Evolutionary conservation across 1,284 basidiomycete species (phyloP).

Genomic region (Ustilago shanxiensis): DNA sequence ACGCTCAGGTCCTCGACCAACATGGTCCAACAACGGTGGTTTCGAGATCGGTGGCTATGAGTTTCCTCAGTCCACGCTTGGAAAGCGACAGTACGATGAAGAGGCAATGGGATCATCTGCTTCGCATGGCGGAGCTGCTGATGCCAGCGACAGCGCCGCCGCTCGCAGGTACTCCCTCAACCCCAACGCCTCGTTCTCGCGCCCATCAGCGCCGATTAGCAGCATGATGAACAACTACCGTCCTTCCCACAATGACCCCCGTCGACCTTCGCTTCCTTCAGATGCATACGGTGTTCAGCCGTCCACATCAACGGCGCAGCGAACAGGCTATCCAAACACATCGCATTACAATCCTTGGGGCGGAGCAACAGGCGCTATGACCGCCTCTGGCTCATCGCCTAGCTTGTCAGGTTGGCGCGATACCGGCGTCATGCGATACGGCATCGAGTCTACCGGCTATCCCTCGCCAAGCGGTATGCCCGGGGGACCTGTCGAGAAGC

Average conservation of each 20-base stretch:
- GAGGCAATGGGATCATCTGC: slow-evolving; percentile 10
- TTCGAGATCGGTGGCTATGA: slow-evolving; percentile 49
- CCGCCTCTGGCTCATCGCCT: slow-evolving; percentile 24
- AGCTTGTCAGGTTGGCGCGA: slow-evolving; percentile 39
- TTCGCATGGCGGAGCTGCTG: slow-evolving; percentile 9
- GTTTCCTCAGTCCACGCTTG: slow-evolving; percentile 40
- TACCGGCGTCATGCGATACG: slow-evolving; percentile 29
- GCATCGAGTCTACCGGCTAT: slow-evolving; percentile 24
- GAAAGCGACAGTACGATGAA: slow-evolving; percentile 51
- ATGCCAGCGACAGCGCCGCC: slow-evolving; percentile 24
- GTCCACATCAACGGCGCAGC: slow-evolving; percentile 21
- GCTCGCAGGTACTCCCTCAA: slow-evolving; percentile 45
- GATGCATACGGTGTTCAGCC: slow-evolving; percentile 30
- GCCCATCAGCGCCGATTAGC: slow-evolving; percentile 47
- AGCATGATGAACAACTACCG: slow-evolving; percentile 48
- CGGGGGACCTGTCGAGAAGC: slow-evolving; percentile 29
- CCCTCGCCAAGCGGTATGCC: slow-evolving; percentile 38
- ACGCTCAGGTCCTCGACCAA: slow-evolving; percentile 24
- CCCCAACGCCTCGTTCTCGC: slow-evolving; percentile 42
- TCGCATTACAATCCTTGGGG: slow-evolving; percentile 41
- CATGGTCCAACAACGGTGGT: slow-evolving; percentile 36
- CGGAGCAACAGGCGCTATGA: slow-evolving; percentile 18
- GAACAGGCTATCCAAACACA: slow-evolving; percentile 18
- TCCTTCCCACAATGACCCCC: slow-evolving; percentile 36
- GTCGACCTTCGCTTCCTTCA: slow-evolving; percentile 41